Evolutionary conservation across 805 yeast genomes (phyloP), one percentile per base, ranked within the genome.

Genomic region (Helenozyma rhizophorensis): DNA sequence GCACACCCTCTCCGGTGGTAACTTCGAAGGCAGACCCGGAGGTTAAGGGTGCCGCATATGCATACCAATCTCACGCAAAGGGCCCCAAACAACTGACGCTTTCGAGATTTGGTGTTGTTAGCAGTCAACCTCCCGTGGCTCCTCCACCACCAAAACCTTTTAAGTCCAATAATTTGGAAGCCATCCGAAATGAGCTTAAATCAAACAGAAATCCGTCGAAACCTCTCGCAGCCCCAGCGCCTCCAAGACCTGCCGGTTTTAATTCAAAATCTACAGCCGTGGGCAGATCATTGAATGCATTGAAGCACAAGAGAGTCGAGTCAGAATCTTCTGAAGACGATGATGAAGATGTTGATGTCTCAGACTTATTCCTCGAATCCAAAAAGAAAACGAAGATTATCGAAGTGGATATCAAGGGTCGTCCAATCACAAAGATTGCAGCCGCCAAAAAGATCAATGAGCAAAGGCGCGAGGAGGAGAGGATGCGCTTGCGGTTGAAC

Each of bases 401-500:
- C 6, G 62, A 70, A 29, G 55, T 68, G 18, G 78, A 68, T 45
- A 58, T 69, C 6, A 49, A 66, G 34, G 78, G 77, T 0, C 58
- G 52, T 23, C 68, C 68, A 3, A 33, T 64, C 6, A 29, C 42
- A 5, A 59, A 45, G 25, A 23, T 39, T 4, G 44, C 50, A 9
- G 37, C 42, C 4, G 43, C 55, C 5, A 59, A 54, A 23, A 65
- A 58, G 31, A 50, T 65, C 18, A 60, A 61, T 34, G 43, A 47
- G 13, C 58, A 58, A 9, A 59, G 72, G 11, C 65, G 65, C 22
- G 90, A 80, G 24, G 89, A 83, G 52, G 82, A 82, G 39, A 64
- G 79, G 33, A 85, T 87, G 89, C 74, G 94, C 43, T 65, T 73
- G 43, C 71, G 97, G 43, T 63, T 90, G 33, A 79, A 82, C 49